Percentiles rank a stretch among this genome's conserved stretches.
These are phyloP conservation scores for Cystobasidium slooffiae DNA, from an alignment of 1,284 basidiomycete species.

Conservation along the genomic window DNA sequence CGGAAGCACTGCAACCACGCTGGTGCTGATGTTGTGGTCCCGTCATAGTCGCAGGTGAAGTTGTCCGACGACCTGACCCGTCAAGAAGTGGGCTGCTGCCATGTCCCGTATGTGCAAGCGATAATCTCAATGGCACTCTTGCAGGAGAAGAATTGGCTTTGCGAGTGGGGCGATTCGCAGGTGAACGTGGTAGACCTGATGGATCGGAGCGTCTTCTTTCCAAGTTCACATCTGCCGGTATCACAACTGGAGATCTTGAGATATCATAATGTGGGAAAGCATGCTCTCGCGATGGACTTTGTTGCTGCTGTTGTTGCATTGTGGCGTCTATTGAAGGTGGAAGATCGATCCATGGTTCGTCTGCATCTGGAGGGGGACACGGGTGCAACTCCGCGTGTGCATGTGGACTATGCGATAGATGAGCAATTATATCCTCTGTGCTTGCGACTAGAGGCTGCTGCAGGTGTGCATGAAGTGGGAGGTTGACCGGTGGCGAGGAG, in stretches of 20 bases:
- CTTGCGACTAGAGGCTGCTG: background rate
- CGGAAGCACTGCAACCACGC: background rate
- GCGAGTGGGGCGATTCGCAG: background rate
- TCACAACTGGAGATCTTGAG: background rate
- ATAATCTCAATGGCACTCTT: background rate
- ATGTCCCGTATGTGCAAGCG: conserved; percentile 1
- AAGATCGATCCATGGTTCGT: conserved; percentile 36
- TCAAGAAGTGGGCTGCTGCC: background rate
- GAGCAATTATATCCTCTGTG: conserved; percentile 10
- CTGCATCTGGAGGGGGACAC: conserved; percentile 21
- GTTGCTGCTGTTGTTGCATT: no score
- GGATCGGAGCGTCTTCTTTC: conserved; percentile 7
- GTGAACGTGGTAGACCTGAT: background rate
- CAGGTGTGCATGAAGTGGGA: conserved; percentile 23
- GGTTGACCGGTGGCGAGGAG: conserved; percentile 10
- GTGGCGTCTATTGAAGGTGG: background rate
- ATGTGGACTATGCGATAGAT: conserved; percentile 13
- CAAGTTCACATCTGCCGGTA: background rate
- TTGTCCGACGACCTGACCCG: background rate
- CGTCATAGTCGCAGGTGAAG: background rate
- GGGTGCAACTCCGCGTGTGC: background rate
- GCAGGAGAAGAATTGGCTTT: conserved; percentile 14
- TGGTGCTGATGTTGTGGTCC: background rate
- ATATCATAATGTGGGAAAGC: background rate
- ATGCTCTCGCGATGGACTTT: background rate